A percentile compares a stretch with the other conserved stretches of the same genome.
Conservation (phyloP, 2,329 filamentous ascomycete species). For the Capronia epimyces region DNA sequence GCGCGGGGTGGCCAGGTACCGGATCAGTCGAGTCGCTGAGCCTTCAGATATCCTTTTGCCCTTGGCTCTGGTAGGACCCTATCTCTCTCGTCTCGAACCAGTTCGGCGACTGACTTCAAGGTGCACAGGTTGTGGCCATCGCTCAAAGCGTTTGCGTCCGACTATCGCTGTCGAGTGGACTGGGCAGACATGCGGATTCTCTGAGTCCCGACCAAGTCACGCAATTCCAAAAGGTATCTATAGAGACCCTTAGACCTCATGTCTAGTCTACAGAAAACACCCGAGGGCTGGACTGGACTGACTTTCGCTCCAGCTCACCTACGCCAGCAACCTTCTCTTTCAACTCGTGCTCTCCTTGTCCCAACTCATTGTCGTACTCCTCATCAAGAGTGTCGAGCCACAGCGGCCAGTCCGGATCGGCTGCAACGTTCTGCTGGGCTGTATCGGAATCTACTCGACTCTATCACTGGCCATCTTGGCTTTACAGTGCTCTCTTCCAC, state of each 20-base stretch:
- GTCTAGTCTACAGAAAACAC: neutral
- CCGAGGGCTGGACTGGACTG: neutral
- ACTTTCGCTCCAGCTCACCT: slow-evolving; percentile 9
- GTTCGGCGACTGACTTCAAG: neutral
- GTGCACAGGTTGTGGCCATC: slow-evolving; percentile 8
- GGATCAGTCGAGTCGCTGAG: slow-evolving; percentile 9
- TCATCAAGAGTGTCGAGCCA: slow-evolving; percentile 17
- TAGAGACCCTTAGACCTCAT: too few species aligned
- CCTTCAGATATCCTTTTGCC: slow-evolving; percentile 15
- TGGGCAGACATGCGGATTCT: slow-evolving; percentile 10
- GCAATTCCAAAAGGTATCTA: slow-evolving; percentile 11
- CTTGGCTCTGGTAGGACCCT: slow-evolving; percentile 9
- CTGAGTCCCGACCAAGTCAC: slow-evolving; percentile 4
- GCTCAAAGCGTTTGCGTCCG: slow-evolving; percentile 6
- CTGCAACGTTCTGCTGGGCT: slow-evolving; percentile 14
- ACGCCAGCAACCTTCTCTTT: slow-evolving; percentile 13
- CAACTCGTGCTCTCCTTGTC: slow-evolving; percentile 10
- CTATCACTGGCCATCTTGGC: slow-evolving; percentile 8
- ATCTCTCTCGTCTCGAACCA: neutral
- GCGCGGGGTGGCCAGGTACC: slow-evolving; percentile 11
- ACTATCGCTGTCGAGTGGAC: slow-evolving; percentile 7
- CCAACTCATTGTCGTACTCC: slow-evolving; percentile 14
- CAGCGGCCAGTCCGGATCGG: slow-evolving; percentile 12
- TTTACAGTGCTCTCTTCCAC: slow-evolving; percentile 18
- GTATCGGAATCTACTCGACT: slow-evolving; percentile 10